These are phyloP conservation scores for Capsella bursapastoris DNA, from an alignment of 345 rosid genomes.

Conservation along the genomic window DNA sequence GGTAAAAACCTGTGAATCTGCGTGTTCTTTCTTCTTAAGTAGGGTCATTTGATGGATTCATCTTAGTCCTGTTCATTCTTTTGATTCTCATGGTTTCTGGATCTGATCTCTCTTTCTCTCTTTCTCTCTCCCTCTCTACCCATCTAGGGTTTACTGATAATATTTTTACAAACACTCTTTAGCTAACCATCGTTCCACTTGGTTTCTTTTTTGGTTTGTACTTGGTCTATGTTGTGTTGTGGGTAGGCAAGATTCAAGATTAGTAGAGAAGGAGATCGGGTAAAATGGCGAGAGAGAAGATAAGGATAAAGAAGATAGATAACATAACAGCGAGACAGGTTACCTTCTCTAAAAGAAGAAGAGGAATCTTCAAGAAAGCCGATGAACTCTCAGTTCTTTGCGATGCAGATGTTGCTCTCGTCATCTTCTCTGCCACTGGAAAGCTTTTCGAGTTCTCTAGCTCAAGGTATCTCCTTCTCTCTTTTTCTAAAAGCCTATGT, in stretches of 20 bases:
- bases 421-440: constrained; percentile 70
- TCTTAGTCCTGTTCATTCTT: constrained; percentile 10
- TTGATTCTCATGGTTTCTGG: constrained; percentile 27
- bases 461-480: constrained; percentile 52
- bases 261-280: constrained; percentile 12
- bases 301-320: constrained; percentile 67
- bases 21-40: constrained; percentile 9
- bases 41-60: constrained; percentile 6
- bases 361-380: constrained; percentile 75
- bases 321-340: constrained; percentile 70
- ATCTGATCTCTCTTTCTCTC: constrained; percentile 29
- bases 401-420: constrained; percentile 70
- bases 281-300: constrained; percentile 67
- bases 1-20: constrained; percentile 36
- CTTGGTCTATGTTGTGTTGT: constrained; percentile 17
- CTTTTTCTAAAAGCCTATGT: neutral
- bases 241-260: constrained; percentile 28
- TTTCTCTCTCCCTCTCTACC: constrained; percentile 17
- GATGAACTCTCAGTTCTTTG: constrained; percentile 73
- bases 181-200: constrained; percentile 13
- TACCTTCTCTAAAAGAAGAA: constrained; percentile 69
- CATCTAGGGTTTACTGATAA: constrained; percentile 44
- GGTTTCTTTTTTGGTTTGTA: neutral
- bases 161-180: constrained; percentile 7
- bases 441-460: constrained; percentile 66